These are phyloP conservation scores for Astraeus odoratus DNA, from an alignment of 768 basidiomycete species.

Conservation along the genomic window DNA sequence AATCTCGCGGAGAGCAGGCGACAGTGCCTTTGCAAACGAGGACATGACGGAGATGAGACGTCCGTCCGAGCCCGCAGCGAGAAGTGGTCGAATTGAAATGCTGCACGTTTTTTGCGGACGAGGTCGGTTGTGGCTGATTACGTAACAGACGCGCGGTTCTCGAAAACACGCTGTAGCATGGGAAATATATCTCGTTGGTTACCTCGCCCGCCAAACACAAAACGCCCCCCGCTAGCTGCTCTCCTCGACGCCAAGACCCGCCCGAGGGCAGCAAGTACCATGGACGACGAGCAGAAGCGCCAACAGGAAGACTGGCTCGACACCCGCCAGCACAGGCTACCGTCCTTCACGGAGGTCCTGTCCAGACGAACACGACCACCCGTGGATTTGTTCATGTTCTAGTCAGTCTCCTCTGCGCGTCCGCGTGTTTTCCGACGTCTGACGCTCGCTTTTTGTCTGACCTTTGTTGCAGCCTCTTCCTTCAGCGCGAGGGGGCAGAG, in stretches of 20 bases:
- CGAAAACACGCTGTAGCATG: slow-evolving; percentile 6
- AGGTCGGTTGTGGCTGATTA: slow-evolving; percentile 14
- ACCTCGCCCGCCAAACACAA: slow-evolving; percentile 10
- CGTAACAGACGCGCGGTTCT: slow-evolving; percentile 17
- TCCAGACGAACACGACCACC: slow-evolving; percentile 88
- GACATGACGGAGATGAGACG: slow-evolving; percentile 42
- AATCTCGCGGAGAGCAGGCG: slow-evolving; percentile 74
- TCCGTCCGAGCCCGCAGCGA: slow-evolving; percentile 6
- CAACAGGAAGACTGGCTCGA: slow-evolving; percentile 69
- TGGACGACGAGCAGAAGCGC: slow-evolving; percentile 48
- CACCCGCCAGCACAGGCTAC: slow-evolving; percentile 68
- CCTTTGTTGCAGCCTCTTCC: slow-evolving; percentile 62
- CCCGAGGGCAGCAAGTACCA: slow-evolving; percentile 15
- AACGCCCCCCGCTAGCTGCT: slow-evolving; percentile 11
- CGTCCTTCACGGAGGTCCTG: slow-evolving; percentile 88
- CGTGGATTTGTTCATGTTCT: slow-evolving; percentile 98
- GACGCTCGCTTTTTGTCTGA: background rate
- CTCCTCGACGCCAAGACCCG: slow-evolving; percentile 5
- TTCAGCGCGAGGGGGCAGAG: slow-evolving; percentile 93
- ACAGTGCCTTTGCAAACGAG: slow-evolving; percentile 63
- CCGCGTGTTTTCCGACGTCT: too few species aligned
- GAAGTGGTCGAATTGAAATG: slow-evolving; percentile 5
- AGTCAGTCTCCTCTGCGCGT: too few species aligned
- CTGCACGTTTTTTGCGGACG: too few species aligned
- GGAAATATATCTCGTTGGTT: slow-evolving; percentile 14